Evolutionary conservation across 2,329 filamentous ascomycete species (phyloP), one percentile per base, ranked within the genome.

Genomic region (Raffaelea ambrosiae): DNA sequence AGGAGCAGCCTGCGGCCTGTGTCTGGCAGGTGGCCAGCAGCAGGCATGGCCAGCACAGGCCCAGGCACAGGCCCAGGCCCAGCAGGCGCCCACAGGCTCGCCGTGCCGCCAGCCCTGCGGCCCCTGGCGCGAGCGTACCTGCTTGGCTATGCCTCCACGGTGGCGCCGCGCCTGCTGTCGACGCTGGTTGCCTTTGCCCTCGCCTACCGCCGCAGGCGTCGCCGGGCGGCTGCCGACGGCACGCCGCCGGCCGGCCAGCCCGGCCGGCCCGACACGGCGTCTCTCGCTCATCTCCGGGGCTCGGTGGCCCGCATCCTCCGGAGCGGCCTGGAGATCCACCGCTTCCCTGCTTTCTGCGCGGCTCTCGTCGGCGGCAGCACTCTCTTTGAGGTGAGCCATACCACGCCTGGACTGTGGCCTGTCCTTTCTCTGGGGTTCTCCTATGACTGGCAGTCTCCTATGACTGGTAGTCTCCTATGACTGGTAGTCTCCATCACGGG

Each of bases 331-430:
- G 74, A 77, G 40, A 64, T 66, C 48, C 72, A 73, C 51, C 69
- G 78, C 9, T 83, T 83, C 56, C 77, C 80, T 40, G 69, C 77
- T 4, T 83, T 83, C 58, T 83, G 79, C 59, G 79, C 78, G 8
- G 66, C 71, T 7, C 63, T 83, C 10, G 73, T 78, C 36, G 80
- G 79, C 31, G 78, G 79, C 36, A 75, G 73, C 53, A 79, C 77
- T 21, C 59, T 83, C n/a, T 59, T 83, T n/a, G 71, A 81, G 68
- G 78, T 76, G 64, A 56, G 69, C 57, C 36, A n/a, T n/a, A n/a
- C n/a, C n/a, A n/a, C n/a, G n/a, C n/a, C n/a, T n/a, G n/a, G n/a
- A n/a, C n/a, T n/a, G n/a, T n/a, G n/a, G n/a, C n/a, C n/a, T n/a
- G n/a, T n/a, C n/a, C n/a, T n/a, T n/a, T n/a, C n/a, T n/a, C n/a